Conservation (phyloP, 1,284 basidiomycete genomes). For the Mrakiaceae sp. region DNA sequence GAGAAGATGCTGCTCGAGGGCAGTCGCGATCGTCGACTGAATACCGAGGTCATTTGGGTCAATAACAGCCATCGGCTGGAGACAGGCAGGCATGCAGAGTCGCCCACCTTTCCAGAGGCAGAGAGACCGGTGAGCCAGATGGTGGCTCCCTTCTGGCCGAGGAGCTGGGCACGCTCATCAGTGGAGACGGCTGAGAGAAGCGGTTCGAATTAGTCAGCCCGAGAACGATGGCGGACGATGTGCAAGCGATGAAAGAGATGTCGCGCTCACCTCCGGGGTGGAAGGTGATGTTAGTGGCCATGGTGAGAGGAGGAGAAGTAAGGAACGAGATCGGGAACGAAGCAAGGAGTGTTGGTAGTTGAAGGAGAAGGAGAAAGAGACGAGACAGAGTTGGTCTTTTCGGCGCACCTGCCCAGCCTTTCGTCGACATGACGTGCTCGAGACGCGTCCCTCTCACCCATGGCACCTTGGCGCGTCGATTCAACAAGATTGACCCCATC, state of each 20-base stretch:
- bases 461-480: too few species aligned
- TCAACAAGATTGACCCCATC: too few species aligned
- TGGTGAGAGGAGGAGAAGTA: slow-evolving; percentile 26
- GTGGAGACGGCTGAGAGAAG: slow-evolving; percentile 44
- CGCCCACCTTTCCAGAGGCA: slow-evolving; percentile 69
- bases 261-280: slow-evolving; percentile 45
- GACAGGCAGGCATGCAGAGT: slow-evolving; percentile 19
- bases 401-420: too few species aligned
- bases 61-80: not conserved
- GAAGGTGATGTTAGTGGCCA: slow-evolving; percentile 82
- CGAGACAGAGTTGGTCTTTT: not conserved
- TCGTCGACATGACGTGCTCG: too few species aligned
- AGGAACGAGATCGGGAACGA: not conserved
- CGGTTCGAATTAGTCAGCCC: too few species aligned
- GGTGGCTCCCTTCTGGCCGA: slow-evolving; percentile 73
- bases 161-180: slow-evolving; percentile 53
- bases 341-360: not conserved
- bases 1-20: slow-evolving; percentile 90
- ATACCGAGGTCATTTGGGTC: not conserved
- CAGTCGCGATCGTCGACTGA: slow-evolving; percentile 93
- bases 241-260: not conserved
- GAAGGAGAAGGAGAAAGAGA: not conserved
- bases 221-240: too few species aligned
- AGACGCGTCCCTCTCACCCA: too few species aligned
- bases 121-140: slow-evolving; percentile 93